Evolutionary conservation across 192 early-diverging fungal species (phyloP).

Genomic region (Coemansia erecta): DNA sequence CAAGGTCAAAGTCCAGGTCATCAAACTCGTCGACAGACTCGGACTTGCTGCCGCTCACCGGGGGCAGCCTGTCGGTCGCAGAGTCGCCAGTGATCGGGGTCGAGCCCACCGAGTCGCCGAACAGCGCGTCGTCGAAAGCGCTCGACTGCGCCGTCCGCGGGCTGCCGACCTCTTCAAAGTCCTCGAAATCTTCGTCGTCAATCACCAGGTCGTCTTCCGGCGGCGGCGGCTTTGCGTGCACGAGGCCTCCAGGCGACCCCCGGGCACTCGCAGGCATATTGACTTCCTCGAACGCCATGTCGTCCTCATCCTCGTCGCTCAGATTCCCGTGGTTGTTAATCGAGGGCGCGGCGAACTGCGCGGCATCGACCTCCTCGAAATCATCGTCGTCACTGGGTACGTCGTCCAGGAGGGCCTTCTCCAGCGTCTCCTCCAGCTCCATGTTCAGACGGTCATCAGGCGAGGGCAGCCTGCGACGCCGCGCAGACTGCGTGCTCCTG

Average conservation of each 20-base stretch:
- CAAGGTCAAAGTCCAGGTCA: slow-evolving; percentile 42
- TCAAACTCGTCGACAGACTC: slow-evolving; percentile 37
- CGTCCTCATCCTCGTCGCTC: slow-evolving; percentile 29
- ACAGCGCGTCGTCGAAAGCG: slow-evolving; percentile 27
- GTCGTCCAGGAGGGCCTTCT: slow-evolving; percentile 25
- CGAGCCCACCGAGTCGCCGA: slow-evolving; percentile 20
- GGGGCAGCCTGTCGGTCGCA: not conserved
- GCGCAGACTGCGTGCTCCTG: no score
- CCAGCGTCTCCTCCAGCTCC: slow-evolving; percentile 23
- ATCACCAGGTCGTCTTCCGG: slow-evolving; percentile 7
- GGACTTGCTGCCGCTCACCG: not conserved
- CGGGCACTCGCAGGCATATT: slow-evolving; percentile 12
- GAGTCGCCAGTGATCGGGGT: slow-evolving; percentile 18
- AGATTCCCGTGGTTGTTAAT: not conserved
- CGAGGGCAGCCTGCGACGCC: no score
- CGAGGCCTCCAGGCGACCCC: slow-evolving; percentile 4
- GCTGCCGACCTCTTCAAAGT: slow-evolving; percentile 45
- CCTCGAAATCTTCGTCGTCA: slow-evolving; percentile 32
- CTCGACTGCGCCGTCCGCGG: slow-evolving; percentile 9
- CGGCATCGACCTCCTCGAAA: slow-evolving; percentile 43
- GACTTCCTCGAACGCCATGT: slow-evolving; percentile 45
- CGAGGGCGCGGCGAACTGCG: slow-evolving; percentile 14
- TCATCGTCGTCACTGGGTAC: slow-evolving; percentile 42
- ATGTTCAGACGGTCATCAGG: slow-evolving; percentile 30
- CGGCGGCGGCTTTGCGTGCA: not conserved